Evolutionary conservation across 208 protist species (phyloP).

Genomic region (Phytomonas francai): DNA sequence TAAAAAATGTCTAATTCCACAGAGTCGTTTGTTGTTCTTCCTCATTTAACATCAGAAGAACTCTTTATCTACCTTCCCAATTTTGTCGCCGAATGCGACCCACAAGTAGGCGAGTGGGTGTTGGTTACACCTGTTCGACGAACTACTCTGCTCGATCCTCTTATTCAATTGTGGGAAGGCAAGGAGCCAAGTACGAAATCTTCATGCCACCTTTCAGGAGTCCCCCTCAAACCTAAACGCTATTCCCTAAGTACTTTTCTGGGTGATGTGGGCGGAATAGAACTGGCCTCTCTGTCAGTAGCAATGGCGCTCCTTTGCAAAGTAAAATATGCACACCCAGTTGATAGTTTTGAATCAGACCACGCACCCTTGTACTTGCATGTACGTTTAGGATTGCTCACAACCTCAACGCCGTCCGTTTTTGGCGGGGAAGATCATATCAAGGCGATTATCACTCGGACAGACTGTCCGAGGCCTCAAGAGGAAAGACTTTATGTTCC

Average conservation of each 20-base stretch:
- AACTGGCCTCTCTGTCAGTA: neutral
- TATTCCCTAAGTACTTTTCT: neutral
- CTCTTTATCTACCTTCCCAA: conserved; percentile 58
- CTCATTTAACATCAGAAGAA: conserved; percentile 28
- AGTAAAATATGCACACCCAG: neutral
- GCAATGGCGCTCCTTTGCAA: neutral
- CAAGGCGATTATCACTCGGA: conserved; percentile 28
- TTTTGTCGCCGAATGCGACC: conserved; percentile 49
- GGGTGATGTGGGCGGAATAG: neutral
- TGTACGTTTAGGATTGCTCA: conserved; percentile 60
- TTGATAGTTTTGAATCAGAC: neutral
- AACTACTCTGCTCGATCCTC: conserved; percentile 34
- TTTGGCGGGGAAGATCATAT: conserved; percentile 66
- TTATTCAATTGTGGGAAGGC: conserved; percentile 37
- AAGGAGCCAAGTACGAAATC: neutral
- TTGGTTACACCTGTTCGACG: conserved; percentile 48
- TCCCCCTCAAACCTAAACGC: neutral
- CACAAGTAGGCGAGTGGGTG: conserved; percentile 79
- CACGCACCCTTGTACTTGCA: conserved; percentile 46
- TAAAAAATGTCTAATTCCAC: neutral
- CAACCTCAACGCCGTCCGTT: conserved; percentile 48
- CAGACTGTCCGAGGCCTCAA: conserved; percentile 8
- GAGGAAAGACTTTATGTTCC: conserved; percentile 4
- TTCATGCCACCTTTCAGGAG: neutral
- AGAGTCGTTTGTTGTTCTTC: conserved; percentile 1